phyloP scores from a whole-genome alignment of 768 basidiomycete species.

The Zangia roseola region DNA sequence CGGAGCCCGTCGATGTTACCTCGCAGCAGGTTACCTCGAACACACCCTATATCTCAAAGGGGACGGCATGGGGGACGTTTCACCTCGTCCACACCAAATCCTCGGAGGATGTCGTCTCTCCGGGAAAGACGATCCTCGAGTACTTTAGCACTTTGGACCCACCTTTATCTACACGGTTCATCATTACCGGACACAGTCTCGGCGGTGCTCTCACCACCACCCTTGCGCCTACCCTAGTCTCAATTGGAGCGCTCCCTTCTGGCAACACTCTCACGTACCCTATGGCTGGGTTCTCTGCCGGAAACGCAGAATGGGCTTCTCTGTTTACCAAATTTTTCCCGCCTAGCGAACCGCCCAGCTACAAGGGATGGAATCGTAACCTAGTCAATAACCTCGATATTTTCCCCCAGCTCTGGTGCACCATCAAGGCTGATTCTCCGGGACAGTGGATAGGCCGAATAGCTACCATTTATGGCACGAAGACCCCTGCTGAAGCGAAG shows the following conservation, averaged over 20 bases:
- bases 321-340: slow-evolving; percentile 8
- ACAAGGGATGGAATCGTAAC: not conserved
- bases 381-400: not conserved
- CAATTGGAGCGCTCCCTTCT: not conserved
- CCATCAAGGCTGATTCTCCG: not conserved
- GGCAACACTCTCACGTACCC: not conserved
- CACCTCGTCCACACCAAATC: not conserved
- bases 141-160: not conserved
- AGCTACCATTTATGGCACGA: slow-evolving; percentile 12
- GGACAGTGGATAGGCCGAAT: slow-evolving; percentile 16
- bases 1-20: not conserved
- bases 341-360: not conserved
- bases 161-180: not conserved
- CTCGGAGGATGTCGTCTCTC: not conserved
- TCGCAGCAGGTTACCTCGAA: not conserved
- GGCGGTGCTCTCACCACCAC: slow-evolving; percentile 10
- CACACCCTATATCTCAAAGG: not conserved
- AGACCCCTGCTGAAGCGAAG: too few relatives aligned
- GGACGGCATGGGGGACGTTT: not conserved
- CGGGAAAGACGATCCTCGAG: slow-evolving; percentile 2
- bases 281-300: slow-evolving; percentile 3
- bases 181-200: slow-evolving; percentile 12
- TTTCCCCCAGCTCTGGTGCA: not conserved
- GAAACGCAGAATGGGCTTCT: not conserved
- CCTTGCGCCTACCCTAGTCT: slow-evolving; percentile 8